Percentiles rank a stretch among this genome's conserved stretches.
phyloP scores from a whole-genome alignment of 352 stramenopile species.

The Pythium pyrilobum region DNA sequence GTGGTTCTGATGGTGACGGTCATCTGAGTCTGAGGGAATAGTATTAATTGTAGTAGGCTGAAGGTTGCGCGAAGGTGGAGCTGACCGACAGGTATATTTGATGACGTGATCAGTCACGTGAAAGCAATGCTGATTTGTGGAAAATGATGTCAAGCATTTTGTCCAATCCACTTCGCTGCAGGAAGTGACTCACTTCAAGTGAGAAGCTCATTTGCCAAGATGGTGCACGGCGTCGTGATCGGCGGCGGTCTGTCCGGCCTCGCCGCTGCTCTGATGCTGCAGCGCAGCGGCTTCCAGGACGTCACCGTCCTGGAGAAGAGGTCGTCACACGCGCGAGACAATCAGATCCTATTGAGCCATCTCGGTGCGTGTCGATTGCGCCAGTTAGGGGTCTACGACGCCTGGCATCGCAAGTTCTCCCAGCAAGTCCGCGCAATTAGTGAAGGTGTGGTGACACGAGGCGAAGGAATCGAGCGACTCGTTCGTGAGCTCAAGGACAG shows the following conservation, averaged over 20 bases:
- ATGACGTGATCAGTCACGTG: conserved; percentile 5
- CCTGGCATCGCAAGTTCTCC: conserved; percentile 6
- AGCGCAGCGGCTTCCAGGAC: conserved; percentile 7
- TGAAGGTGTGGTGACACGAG: conserved; percentile 19
- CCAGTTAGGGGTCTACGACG: conserved; percentile 19
- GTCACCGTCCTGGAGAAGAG: conserved; percentile 24
- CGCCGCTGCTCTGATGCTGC: conserved; percentile 20
- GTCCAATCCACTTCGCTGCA: neutral
- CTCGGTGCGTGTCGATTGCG: conserved; percentile 15
- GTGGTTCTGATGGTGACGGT: conserved; percentile 9
- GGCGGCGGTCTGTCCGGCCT: conserved; percentile 21
- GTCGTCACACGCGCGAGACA: conserved; percentile 12
- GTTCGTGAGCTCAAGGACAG: conserved; percentile 13
- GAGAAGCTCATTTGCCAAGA: conserved; percentile 1
- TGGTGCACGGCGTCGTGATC: conserved; percentile 19
- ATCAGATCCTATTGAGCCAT: conserved; percentile 19
- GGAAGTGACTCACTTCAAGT: neutral
- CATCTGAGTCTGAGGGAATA: conserved; percentile 10
- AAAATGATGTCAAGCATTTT: neutral
- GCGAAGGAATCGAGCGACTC: conserved; percentile 17
- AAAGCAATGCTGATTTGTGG: conserved; percentile 1
- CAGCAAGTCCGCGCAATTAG: neutral
- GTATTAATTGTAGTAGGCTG: conserved; percentile 7
- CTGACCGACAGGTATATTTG: neutral
- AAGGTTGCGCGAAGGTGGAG: neutral